phyloP scores from a whole-genome alignment of 1,139 yeast genomes.

The Oligophagozyma castellii region DNA sequence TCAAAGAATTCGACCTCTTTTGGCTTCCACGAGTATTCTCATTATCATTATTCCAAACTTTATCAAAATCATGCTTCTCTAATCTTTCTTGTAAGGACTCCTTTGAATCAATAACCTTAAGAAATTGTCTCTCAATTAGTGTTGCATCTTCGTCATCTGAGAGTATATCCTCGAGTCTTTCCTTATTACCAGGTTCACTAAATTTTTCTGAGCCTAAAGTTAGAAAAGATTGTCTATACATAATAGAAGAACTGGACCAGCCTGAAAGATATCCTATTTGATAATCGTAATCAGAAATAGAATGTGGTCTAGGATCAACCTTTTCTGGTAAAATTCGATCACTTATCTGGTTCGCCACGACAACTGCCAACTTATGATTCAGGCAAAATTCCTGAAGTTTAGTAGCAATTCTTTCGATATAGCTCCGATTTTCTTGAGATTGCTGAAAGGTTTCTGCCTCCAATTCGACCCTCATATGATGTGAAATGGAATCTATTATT shows the following conservation, averaged over 20 bases:
- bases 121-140: conserved; percentile 9
- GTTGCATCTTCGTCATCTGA: conserved; percentile 24
- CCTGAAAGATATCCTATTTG: conserved; percentile 67
- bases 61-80: too few relatives aligned
- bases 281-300: conserved; percentile 43
- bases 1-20: background rate
- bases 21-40: background rate
- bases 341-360: conserved; percentile 71
- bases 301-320: conserved; percentile 8
- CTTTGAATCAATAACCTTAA: conserved; percentile 7
- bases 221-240: conserved; percentile 18
- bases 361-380: conserved; percentile 41
- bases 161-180: conserved; percentile 10
- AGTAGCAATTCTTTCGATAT: conserved; percentile 33
- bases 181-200: background rate
- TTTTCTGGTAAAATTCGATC: conserved; percentile 34
- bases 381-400: conserved; percentile 39
- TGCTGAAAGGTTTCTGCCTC: conserved; percentile 26
- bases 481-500: conserved; percentile 75
- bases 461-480: conserved; percentile 62
- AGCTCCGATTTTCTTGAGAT: conserved; percentile 30
- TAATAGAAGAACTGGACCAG: conserved; percentile 42
- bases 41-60: too few relatives aligned
- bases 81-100: too few relatives aligned
- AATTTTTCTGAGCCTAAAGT: conserved; percentile 4